Evolutionary conservation across 768 basidiomycete species (phyloP).

Genomic region (Leccinum obscurum): DNA sequence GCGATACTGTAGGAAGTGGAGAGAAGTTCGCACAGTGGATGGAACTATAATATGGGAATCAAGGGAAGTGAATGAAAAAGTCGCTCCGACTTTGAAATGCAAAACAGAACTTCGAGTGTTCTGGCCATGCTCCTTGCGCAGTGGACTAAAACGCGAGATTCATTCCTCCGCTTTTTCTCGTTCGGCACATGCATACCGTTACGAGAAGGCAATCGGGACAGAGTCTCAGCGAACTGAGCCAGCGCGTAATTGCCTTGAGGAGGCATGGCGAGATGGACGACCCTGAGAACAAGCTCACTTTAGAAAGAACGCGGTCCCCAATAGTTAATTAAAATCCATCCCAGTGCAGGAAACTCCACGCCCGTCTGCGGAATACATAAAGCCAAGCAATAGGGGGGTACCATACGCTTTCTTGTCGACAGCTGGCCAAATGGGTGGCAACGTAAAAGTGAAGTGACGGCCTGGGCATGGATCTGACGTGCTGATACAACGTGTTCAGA

Average conservation of each 20-base stretch:
- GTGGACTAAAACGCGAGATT: slow-evolving; percentile 36
- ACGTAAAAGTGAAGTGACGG: slow-evolving; percentile 36
- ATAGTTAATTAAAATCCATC: slow-evolving; percentile 36
- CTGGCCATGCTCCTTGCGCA: slow-evolving; percentile 37
- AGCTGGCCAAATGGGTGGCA: slow-evolving; percentile 23
- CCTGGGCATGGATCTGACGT: slow-evolving; percentile 34
- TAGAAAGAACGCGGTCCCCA: slow-evolving; percentile 25
- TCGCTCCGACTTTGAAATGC: slow-evolving; percentile 36
- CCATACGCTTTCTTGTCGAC: slow-evolving; percentile 28
- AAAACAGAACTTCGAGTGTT: slow-evolving; percentile 34
- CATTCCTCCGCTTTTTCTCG: slow-evolving; percentile 35
- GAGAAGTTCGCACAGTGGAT: slow-evolving; percentile 18
- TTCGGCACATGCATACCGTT: slow-evolving; percentile 32
- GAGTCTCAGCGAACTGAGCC: slow-evolving; percentile 35
- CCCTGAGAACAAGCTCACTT: slow-evolving; percentile 27
- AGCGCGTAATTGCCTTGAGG: slow-evolving; percentile 40
- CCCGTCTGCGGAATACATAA: slow-evolving; percentile 38
- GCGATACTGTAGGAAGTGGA: slow-evolving; percentile 21
- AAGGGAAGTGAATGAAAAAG: slow-evolving; percentile 27
- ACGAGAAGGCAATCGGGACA: slow-evolving; percentile 35
- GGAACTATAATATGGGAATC: slow-evolving; percentile 33
- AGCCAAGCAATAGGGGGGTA: slow-evolving; percentile 31
- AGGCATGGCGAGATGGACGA: slow-evolving; percentile 28
- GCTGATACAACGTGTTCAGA: slow-evolving; percentile 37
- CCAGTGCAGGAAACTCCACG: slow-evolving; percentile 35